Base-by-base conservation (phyloP, 768 basidiomycete species). In the Calocybe indica region DNA sequence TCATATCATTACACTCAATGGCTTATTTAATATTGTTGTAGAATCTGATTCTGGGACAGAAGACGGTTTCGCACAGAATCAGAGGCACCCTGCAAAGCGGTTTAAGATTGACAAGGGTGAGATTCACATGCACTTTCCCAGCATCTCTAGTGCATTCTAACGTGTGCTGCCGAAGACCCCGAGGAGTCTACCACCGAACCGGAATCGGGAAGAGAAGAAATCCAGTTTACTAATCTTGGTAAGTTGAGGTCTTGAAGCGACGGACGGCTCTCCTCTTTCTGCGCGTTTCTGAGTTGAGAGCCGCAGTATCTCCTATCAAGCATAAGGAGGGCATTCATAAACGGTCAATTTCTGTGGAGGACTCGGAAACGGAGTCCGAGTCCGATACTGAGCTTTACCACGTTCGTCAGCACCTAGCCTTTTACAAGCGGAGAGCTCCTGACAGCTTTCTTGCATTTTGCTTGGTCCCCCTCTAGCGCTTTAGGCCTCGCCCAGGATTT, bases 401-500 rank as follows among this genome's bases (percentile, higher is more conserved):
- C 22, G 11, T 7, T 15, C 15, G 6, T 41, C 10, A 14, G 6
- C n/a, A 22, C 13, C 22, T 41, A 30, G 11, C 15, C 9, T 30
- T 15, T 41, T 28, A 8, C n/a, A 22, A n/a, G 12, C 11, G 12
- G 11, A 15, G 22, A 2, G 22, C 28, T n/a, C 37, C 30, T 30
- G 13, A 5, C 32, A 13, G 38, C 33, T 7, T 11, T 10, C 22
- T 33, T n/a, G 32, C 41, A 44, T 33, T 32, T 28, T 39, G 40
- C 29, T 31, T 30, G 35, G 29, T 8, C 22, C 22, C 22, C 22
- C 22, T 38, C 11, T 10, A 53, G 59, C 40, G 44, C 9, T 53
- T 73, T 11, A 56, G 64, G 40, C 73, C 78, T 11, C 75, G 76
- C 13, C 87, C 87, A 3, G 70, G 70, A 6, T 82, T 86, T 47